phyloP scores from a whole-genome alignment of 1,284 basidiomycete species.

The Trichosporon coremiiforme region DNA sequence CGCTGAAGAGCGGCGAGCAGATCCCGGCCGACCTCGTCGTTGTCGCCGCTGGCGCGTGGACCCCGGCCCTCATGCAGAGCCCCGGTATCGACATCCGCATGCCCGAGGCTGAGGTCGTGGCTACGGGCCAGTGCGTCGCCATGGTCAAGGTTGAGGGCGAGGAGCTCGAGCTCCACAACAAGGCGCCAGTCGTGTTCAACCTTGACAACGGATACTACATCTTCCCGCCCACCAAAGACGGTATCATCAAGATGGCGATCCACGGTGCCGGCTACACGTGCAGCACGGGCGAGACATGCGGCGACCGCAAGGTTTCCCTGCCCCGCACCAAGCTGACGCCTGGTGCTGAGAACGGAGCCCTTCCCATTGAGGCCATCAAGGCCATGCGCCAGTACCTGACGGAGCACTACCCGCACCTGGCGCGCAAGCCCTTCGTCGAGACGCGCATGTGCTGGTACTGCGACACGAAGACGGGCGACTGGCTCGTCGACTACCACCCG shows the following conservation, averaged over 20 bases:
- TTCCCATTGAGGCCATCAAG: slow-evolving; percentile 46
- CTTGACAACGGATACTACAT: slow-evolving; percentile 57
- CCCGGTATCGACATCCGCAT: slow-evolving; percentile 51
- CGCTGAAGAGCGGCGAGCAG: slow-evolving; percentile 64
- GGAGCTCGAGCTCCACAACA: slow-evolving; percentile 66
- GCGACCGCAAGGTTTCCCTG: slow-evolving; percentile 42
- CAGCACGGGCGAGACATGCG: slow-evolving; percentile 26
- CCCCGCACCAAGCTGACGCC: slow-evolving; percentile 54
- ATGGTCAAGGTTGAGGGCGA: slow-evolving; percentile 71
- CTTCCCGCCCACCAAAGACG: slow-evolving; percentile 58
- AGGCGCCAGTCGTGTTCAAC: slow-evolving; percentile 65
- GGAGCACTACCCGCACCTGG: slow-evolving; percentile 51
- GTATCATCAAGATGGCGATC: slow-evolving; percentile 59
- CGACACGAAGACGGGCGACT: slow-evolving; percentile 58
- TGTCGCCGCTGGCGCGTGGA: slow-evolving; percentile 60
- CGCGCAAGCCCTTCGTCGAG: slow-evolving; percentile 51
- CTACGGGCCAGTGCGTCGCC: slow-evolving; percentile 67
- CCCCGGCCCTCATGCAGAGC: slow-evolving; percentile 71
- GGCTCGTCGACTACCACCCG: slow-evolving; percentile 59
- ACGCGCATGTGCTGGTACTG: slow-evolving; percentile 56
- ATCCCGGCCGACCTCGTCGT: slow-evolving; percentile 50
- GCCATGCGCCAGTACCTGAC: slow-evolving; percentile 41
- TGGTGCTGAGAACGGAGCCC: slow-evolving; percentile 48
- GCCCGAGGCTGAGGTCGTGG: slow-evolving; percentile 40
- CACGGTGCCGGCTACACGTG: slow-evolving; percentile 55